phyloP scores from a whole-genome alignment of 768 basidiomycete species.

The Lactarius sanguifluus region DNA sequence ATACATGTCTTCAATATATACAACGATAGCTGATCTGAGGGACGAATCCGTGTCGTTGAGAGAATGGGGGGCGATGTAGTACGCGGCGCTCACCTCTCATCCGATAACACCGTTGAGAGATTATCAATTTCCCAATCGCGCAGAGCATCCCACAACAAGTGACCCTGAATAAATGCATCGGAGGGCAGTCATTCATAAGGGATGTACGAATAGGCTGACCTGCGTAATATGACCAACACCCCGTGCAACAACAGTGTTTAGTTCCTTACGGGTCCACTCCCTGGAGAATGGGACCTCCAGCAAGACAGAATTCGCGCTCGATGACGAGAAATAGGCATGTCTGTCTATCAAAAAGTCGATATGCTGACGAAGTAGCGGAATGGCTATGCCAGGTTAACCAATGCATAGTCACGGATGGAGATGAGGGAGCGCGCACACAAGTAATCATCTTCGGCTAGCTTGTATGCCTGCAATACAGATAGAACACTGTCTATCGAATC shows the following conservation, averaged over 20 bases:
- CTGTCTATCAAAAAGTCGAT: conserved; percentile 55
- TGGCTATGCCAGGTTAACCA: conserved; percentile 49
- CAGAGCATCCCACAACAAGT: conserved; percentile 66
- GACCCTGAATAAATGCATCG: conserved; percentile 48
- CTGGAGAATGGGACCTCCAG: conserved; percentile 61
- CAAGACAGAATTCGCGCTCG: conserved; percentile 46
- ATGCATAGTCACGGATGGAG: conserved; percentile 23
- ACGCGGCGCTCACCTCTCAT: conserved; percentile 46
- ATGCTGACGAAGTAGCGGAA: conserved; percentile 69
- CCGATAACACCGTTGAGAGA: conserved; percentile 48
- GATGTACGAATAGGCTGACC: conserved; percentile 41
- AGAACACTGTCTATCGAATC: conserved; percentile 51
- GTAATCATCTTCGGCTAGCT: conserved; percentile 71
- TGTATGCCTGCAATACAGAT: conserved; percentile 60
- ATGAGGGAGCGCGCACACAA: conserved; percentile 59
- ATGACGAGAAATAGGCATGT: conserved; percentile 38
- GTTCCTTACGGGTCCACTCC: conserved; percentile 57
- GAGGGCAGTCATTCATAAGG: neutral
- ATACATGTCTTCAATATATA: conserved; percentile 55
- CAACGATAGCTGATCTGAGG: conserved; percentile 45
- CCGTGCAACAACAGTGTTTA: conserved; percentile 53
- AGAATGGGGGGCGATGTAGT: neutral
- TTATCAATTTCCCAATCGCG: conserved; percentile 73
- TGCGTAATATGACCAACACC: conserved; percentile 63
- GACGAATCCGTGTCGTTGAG: neutral